A percentile compares a stretch with the other conserved stretches of the same genome.
These are phyloP conservation scores for Sclerotinia nivalis DNA, from an alignment of 2,329 filamentous ascomycete genomes.

Conservation along the genomic window DNA sequence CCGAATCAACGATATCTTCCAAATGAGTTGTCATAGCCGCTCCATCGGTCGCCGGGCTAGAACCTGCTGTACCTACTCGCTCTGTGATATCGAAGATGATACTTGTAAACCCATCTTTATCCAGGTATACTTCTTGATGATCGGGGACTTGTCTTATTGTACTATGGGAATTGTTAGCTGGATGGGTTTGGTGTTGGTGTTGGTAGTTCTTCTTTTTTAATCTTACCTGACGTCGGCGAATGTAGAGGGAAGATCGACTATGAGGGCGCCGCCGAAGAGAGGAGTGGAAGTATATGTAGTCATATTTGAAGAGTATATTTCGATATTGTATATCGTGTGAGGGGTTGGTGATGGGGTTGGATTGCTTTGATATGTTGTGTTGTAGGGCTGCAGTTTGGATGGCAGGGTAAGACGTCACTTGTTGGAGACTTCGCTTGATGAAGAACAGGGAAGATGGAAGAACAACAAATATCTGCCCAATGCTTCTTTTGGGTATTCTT, in stretches of 20 bases:
- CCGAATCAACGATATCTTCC: constrained; percentile 66
- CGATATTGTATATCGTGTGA: neutral
- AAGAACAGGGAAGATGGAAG: constrained; percentile 8
- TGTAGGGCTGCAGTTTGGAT: constrained; percentile 17
- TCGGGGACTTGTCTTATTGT: constrained; percentile 75
- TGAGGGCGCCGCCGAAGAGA: constrained; percentile 73
- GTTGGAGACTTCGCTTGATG: constrained; percentile 5
- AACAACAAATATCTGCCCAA: constrained; percentile 4
- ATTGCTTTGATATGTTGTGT: constrained; percentile 11
- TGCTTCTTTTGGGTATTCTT: neutral
- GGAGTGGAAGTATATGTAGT: constrained; percentile 44
- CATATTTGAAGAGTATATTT: neutral
- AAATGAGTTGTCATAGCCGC: constrained; percentile 69
- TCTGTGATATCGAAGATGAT: constrained; percentile 91
- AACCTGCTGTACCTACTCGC: constrained; percentile 62
- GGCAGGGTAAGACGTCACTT: constrained; percentile 18
- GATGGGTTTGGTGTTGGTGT: constrained; percentile 5
- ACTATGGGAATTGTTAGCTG: constrained; percentile 46
- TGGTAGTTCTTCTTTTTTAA: neutral
- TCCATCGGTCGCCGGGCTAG: constrained; percentile 63
- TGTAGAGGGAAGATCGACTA: constrained; percentile 64
- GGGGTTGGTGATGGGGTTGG: neutral
- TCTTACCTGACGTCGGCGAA: constrained; percentile 74
- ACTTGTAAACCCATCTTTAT: constrained; percentile 77
- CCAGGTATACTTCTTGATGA: constrained; percentile 91